phyloP scores from a whole-genome alignment of 768 basidiomycete genomes.

The Lactarius trivialis region DNA sequence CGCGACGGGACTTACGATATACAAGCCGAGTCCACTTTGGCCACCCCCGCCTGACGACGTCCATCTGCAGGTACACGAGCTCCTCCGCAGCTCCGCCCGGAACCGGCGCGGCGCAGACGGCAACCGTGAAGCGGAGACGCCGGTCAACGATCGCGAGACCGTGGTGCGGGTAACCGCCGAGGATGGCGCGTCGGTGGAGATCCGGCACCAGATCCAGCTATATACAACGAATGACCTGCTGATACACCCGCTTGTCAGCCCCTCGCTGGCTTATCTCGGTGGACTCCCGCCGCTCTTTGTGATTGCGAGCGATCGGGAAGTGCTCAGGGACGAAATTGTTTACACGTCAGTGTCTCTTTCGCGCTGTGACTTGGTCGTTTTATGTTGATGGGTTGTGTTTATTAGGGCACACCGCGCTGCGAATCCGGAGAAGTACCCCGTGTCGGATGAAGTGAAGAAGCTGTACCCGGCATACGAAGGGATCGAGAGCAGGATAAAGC shows the following conservation, averaged over 20 bases:
- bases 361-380: no score
- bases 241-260: constrained; percentile 76
- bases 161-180: constrained; percentile 42
- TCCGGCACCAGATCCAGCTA: constrained; percentile 73
- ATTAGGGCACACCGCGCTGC: constrained; percentile 85
- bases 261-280: constrained; percentile 75
- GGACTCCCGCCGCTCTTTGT: constrained; percentile 84
- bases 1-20: constrained; percentile 60
- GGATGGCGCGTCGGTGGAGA: constrained; percentile 45
- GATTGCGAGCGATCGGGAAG: constrained; percentile 84
- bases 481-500: constrained; percentile 45
- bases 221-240: constrained; percentile 78
- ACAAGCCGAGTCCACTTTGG: constrained; percentile 74
- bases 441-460: constrained; percentile 38
- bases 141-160: constrained; percentile 32
- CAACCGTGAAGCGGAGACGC: background rate
- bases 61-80: constrained; percentile 47
- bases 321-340: constrained; percentile 85
- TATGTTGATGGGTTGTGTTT: background rate
- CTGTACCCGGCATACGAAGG: constrained; percentile 53
- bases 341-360: constrained; percentile 56
- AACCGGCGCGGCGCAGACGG: constrained; percentile 28
- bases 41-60: constrained; percentile 67
- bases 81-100: constrained; percentile 52
- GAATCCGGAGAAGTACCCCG: constrained; percentile 61